Evolutionary conservation across 2,329 filamentous ascomycete genomes (phyloP), one percentile per base, ranked within the genome.

Genomic region (Neonectria neomacrospora): DNA sequence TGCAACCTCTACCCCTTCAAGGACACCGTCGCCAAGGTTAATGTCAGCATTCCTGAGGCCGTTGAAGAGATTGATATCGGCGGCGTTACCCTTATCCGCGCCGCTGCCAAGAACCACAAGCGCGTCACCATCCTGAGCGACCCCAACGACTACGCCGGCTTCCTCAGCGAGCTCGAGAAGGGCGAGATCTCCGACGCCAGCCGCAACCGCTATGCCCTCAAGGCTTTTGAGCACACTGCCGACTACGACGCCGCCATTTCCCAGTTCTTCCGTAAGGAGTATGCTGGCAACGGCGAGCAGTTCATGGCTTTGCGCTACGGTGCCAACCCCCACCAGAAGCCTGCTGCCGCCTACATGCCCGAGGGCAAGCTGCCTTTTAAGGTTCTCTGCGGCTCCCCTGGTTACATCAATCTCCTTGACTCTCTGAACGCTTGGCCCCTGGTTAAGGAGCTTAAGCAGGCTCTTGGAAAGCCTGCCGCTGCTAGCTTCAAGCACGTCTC

Each of bases 1-100:
- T 98, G 96, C 90, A 99, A 99, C 83, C 87, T 99, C 59, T 98
- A 99, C 81, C 96, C 96, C 12, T 99, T 99, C 89, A 97, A 97
- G 85, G 94, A 98, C 79, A 99, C 96, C 32, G 90, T 99, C 73
- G 91, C 94, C 74, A 97, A 97, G 86, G 90, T 96, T 83, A 97
- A 97, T 76, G 96, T 99, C 75, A 98, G 95, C 65, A 92, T 99
- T 67, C 89, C 93, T 54, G 95, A 99, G 82, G 96, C 96, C 54
- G 95, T 99, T 41, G 96, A 99, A 83, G 96, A 99, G 84, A 97
- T 99, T 75, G 96, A 99, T 81, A 97, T 99, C 77, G 96, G 94
- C 70, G 96, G 96, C 74, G 96, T 99, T 55, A 99, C 96, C 41
- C 90, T 99, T 66, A 92, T 99, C 76, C 91, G 96, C 69, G 96